Conservation (phyloP, 306 rosid genomes). For the Trifolium subterraneum region DNA sequence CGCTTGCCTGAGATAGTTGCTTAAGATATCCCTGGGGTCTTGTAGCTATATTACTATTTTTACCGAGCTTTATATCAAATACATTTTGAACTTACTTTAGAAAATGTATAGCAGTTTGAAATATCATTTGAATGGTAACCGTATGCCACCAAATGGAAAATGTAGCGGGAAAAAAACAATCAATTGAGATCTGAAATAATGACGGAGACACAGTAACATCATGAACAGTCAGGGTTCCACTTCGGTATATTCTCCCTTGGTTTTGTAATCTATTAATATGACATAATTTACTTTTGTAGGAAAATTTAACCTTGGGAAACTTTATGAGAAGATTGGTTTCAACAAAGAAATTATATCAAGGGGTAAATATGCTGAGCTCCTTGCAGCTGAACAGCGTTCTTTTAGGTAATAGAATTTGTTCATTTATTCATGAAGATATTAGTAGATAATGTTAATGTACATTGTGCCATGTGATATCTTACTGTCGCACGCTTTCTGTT, state of each 20-base stretch:
- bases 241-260: conserved; percentile 13
- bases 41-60: conserved; percentile 18
- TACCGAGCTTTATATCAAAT: neutral
- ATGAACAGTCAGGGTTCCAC: conserved; percentile 21
- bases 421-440: conserved; percentile 23
- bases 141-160: conserved; percentile 33
- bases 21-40: conserved; percentile 13
- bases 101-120: conserved; percentile 18
- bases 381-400: conserved; percentile 91
- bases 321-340: conserved; percentile 96
- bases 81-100: conserved; percentile 22
- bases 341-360: conserved; percentile 88
- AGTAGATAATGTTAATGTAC: conserved; percentile 27
- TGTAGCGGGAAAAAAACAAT: conserved; percentile 14
- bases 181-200: conserved; percentile 25
- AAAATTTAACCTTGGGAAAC: conserved; percentile 80
- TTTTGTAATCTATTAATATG: conserved; percentile 33
- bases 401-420: conserved; percentile 61
- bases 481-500: conserved; percentile 26
- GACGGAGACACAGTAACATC: conserved; percentile 23
- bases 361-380: conserved; percentile 90
- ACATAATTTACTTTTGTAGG: conserved; percentile 53
- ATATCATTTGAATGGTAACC: conserved; percentile 30
- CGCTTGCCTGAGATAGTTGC: conserved; percentile 14
- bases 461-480: conserved; percentile 31